Base-by-base conservation (phyloP, 2,329 filamentous ascomycete species). In the Phyllosticta citriasiana region DNA sequence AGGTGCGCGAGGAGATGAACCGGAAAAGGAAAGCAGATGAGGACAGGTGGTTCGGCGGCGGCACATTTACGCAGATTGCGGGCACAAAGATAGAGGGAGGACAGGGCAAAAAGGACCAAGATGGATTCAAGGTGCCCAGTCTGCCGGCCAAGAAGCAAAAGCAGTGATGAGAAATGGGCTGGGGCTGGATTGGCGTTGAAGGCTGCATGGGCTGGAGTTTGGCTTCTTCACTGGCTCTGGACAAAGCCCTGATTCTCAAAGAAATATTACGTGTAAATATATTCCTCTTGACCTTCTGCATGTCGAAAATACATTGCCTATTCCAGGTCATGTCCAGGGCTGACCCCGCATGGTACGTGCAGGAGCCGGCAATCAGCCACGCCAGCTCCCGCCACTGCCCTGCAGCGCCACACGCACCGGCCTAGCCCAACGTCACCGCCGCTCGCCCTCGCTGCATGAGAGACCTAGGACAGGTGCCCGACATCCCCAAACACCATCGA, bases 11-110 rank as follows among this genome's bases (percentile, higher is more conserved):
- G 7, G 91, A 97, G 77, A 82, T 96, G 72, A 91, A 83, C 71
- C 83, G 91, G 68, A 97, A 97, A 79, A 81, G 91, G 65, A 95
- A 96, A 73, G 92, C 91, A 0, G 94, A 97, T 65, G 91, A 96
- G 72, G 93, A 97, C 71, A 82, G 91, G 47, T 99, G 91, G 88
- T 99, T 99, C 79, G 96, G 94, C 75, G 89, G 91, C 55, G 94
- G 94, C n/a, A 92, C 90, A 0, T 99, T 99, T 71, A 97, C 94
- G 8, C 92, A 97, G 73, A 83, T 96, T 61, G 85, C 85, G 19
- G 70, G 69, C 57, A 63, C 63, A 55, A 60, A 60, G 57, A 51
- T 40, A 8, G 68, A 66, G 19, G 65, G 65, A 57, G 64, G 64
- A 59, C 19, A 22, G 19, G 65, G 77, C 78, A 57, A 66, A 7